phyloP scores from a whole-genome alignment of 805 yeast genomes.

The Saccharomycopsis oosterbeekiorum region DNA sequence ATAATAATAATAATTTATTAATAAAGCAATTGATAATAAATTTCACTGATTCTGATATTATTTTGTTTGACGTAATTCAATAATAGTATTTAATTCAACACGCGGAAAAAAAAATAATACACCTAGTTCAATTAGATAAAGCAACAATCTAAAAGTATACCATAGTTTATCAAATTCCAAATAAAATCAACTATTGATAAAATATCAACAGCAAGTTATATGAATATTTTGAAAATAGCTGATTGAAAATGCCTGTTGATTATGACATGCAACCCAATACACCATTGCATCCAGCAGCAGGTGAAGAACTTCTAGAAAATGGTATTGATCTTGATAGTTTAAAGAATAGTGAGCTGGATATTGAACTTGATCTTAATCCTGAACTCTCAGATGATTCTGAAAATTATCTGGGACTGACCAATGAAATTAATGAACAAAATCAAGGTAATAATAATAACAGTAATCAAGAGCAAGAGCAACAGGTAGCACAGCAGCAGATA shows the following conservation, averaged over 20 bases:
- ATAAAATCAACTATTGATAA: no score
- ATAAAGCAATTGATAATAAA: no score
- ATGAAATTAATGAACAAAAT: neutral
- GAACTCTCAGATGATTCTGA: slow-evolving; percentile 14
- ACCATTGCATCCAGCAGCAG: slow-evolving; percentile 15
- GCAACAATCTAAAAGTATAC: no score
- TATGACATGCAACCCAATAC: slow-evolving; percentile 11
- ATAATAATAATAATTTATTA: no score
- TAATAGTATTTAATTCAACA: no score
- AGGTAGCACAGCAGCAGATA: neutral
- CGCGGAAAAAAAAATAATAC: no score
- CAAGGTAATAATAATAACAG: neutral
- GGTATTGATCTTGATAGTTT: slow-evolving; percentile 2
- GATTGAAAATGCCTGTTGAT: neutral
- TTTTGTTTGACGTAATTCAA: no score
- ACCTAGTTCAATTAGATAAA: no score
- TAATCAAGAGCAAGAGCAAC: neutral
- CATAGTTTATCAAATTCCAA: no score
- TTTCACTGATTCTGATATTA: no score
- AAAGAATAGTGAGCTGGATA: slow-evolving; percentile 1
- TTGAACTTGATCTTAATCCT: slow-evolving; percentile 16
- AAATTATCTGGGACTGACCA: neutral
- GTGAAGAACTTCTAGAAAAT: slow-evolving; percentile 10
- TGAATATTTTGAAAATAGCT: neutral
- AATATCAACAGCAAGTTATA: no score